Percentiles rank a stretch among this genome's conserved stretches.
Conservation (phyloP, 1,284 basidiomycete species). For the Athelia psychrophila region DNA sequence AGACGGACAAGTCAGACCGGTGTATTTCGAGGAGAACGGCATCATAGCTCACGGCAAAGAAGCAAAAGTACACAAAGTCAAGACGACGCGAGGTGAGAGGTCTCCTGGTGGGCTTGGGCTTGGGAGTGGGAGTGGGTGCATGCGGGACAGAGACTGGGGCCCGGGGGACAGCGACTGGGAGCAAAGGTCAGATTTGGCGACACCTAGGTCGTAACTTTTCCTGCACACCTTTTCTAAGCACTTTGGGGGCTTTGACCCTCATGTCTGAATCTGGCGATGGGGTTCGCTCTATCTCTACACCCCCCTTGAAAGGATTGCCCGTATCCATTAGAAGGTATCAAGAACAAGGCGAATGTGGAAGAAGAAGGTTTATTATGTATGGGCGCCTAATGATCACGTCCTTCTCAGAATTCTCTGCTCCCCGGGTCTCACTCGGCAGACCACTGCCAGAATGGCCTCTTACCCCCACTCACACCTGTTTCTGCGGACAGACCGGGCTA, state of each 20-base stretch:
- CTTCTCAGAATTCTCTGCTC: conserved; percentile 1
- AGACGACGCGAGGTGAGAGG: conserved; percentile 52
- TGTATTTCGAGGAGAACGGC: not conserved
- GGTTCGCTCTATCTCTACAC: too few relatives aligned
- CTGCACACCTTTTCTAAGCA: not conserved
- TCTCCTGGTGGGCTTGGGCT: not conserved
- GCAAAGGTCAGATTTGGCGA: too few relatives aligned
- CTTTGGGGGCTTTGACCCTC: not conserved
- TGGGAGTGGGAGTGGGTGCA: too few relatives aligned
- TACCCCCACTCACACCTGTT: conserved; percentile 48
- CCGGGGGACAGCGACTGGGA: too few relatives aligned
- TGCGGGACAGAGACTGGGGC: too few relatives aligned
- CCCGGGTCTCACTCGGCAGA: not conserved
- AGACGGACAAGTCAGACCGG: conserved; percentile 3
- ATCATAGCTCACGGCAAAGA: conserved; percentile 49
- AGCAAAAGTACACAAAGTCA: conserved; percentile 61
- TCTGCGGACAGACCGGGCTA: conserved; percentile 25
- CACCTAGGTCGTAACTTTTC: too few relatives aligned
- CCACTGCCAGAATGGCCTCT: not conserved
- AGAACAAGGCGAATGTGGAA: not conserved
- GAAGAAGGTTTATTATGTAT: too few relatives aligned
- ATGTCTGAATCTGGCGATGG: too few relatives aligned
- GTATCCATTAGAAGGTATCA: too few relatives aligned
- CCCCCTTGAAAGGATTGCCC: too few relatives aligned
- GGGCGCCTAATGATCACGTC: not conserved